Conservation (phyloP, 140 eudicot species). For the Flaveria floridana region DNA sequence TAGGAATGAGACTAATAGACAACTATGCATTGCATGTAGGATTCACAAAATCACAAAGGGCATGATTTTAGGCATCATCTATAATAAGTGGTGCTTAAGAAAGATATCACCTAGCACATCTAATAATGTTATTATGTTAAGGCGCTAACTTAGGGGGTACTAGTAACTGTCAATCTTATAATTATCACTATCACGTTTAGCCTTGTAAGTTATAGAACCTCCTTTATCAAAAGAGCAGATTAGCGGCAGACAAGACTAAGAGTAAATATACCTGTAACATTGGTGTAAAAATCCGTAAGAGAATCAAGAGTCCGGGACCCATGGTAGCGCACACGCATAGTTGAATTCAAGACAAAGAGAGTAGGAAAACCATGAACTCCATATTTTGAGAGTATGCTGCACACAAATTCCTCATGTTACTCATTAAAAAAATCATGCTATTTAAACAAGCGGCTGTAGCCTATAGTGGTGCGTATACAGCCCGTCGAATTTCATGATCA, state of each 20-base stretch:
- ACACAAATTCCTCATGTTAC: slow-evolving; percentile 5
- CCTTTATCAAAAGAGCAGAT: not conserved
- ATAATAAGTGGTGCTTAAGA: not conserved
- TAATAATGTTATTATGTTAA: not conserved
- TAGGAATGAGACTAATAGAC: not conserved
- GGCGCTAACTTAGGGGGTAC: not conserved
- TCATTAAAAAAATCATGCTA: not conserved
- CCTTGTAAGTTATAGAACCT: not conserved
- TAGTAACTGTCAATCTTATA: not conserved
- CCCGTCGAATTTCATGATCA: not conserved
- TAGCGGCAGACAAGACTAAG: not conserved
- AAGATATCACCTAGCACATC: not conserved
- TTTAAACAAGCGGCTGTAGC: not conserved
- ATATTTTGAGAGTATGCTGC: slow-evolving; percentile 85
- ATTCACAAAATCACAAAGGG: not conserved
- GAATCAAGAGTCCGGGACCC: slow-evolving; percentile 74
- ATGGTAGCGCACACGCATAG: slow-evolving; percentile 77
- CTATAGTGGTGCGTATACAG: not conserved
- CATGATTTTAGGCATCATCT: not conserved
- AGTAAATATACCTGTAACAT: slow-evolving; percentile 56
- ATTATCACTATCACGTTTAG: not conserved
- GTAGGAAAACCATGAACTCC: slow-evolving; percentile 95
- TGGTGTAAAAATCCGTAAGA: slow-evolving; percentile 60
- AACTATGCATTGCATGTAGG: not conserved
- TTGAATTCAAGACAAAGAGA: slow-evolving; percentile 72